These are phyloP conservation scores for Vishniacozyma victoriae DNA, from an alignment of 768 basidiomycete genomes.

Conservation along the genomic window DNA sequence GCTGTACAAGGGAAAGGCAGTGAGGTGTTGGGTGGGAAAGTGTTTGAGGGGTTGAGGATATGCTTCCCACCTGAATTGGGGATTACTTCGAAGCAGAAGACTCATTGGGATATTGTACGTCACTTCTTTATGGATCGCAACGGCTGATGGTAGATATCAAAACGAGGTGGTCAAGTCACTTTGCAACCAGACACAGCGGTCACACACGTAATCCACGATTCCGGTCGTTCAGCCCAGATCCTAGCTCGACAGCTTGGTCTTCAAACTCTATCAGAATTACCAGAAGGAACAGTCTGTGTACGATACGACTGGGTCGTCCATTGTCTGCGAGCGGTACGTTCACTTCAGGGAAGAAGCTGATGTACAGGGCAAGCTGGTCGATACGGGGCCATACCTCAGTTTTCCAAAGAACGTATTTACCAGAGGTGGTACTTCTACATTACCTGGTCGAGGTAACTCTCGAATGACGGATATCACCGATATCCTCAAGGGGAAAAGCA, in stretches of 20 bases:
- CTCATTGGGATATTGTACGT: slow-evolving; percentile 26
- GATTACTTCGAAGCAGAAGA: slow-evolving; percentile 17
- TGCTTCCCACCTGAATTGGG: slow-evolving; percentile 25
- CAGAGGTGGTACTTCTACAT: slow-evolving; percentile 1
- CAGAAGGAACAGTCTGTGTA: slow-evolving; percentile 29
- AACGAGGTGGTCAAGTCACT: slow-evolving; percentile 24
- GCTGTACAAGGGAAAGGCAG: background rate
- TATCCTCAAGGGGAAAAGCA: slow-evolving; percentile 16
- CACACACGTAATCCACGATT: slow-evolving; percentile 34
- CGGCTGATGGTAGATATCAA: slow-evolving; percentile 14
- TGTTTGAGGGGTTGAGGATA: slow-evolving; percentile 30
- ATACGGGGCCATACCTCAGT: slow-evolving; percentile 23
- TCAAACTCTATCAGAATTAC: slow-evolving; percentile 23
- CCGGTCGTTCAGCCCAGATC: slow-evolving; percentile 8
- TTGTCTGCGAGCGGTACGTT: slow-evolving; percentile 27
- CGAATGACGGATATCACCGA: slow-evolving; percentile 27
- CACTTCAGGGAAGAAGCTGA: background rate
- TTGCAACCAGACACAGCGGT: slow-evolving; percentile 34
- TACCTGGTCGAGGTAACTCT: slow-evolving; percentile 7
- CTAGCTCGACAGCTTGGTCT: slow-evolving; percentile 24
- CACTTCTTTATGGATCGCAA: background rate
- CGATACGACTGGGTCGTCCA: slow-evolving; percentile 31
- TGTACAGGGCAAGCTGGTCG: slow-evolving; percentile 16
- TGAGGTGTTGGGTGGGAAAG: slow-evolving; percentile 12
- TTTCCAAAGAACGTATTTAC: slow-evolving; percentile 20